phyloP scores from a whole-genome alignment of 352 stramenopile genomes.

The Phytophthora quininea region DNA sequence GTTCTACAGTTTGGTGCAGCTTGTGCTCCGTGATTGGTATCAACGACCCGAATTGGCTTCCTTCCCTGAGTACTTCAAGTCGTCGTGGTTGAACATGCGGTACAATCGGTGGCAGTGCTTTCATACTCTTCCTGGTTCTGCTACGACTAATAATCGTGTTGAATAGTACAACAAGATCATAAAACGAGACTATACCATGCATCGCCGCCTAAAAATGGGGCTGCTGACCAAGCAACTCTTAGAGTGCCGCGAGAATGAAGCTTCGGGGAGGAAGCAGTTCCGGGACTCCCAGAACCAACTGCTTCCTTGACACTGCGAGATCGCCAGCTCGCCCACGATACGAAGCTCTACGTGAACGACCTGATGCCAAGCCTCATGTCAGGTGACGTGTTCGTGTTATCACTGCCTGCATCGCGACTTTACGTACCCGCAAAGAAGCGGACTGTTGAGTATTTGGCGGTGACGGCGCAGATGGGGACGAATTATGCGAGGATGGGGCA shows the following conservation, averaged over 20 bases:
- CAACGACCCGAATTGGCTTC: not conserved
- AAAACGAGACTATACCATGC: slow-evolving; percentile 26
- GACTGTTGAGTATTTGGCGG: slow-evolving; percentile 1
- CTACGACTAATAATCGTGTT: slow-evolving; percentile 27
- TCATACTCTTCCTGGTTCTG: slow-evolving; percentile 8
- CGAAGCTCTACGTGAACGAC: too few species aligned
- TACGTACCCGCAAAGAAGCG: not conserved
- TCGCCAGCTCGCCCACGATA: too few species aligned
- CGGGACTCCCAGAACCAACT: not conserved
- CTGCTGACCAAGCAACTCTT: not conserved
- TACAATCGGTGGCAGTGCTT: slow-evolving; percentile 11
- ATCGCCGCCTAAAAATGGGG: not conserved
- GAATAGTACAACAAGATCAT: slow-evolving; percentile 27
- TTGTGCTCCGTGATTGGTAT: not conserved
- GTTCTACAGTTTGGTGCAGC: too few species aligned
- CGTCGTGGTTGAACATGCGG: not conserved
- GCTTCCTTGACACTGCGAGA: too few species aligned
- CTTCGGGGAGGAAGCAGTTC: not conserved
- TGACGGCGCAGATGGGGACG: slow-evolving; percentile 9
- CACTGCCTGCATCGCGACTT: not conserved
- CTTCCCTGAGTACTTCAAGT: not conserved
- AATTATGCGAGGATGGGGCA: slow-evolving; percentile 17
- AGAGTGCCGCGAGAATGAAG: not conserved
- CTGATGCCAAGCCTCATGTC: too few species aligned
- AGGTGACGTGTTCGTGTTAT: not conserved